Base-by-base conservation (phyloP, 1,284 basidiomycete genomes). In the Pseudozyma hubeiensis region DNA sequence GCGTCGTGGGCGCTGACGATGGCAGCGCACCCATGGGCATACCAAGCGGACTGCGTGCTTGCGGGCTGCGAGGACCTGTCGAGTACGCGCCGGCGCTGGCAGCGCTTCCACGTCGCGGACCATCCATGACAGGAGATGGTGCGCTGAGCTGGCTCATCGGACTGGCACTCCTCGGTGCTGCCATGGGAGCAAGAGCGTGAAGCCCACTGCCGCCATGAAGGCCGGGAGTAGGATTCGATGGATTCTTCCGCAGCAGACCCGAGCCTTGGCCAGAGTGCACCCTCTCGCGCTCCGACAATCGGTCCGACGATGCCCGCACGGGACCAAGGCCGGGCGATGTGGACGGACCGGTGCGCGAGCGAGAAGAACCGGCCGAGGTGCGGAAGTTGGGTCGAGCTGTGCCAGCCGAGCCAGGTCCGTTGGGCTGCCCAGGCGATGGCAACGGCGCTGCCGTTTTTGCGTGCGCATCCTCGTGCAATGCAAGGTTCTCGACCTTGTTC, bases 211-310 rank as follows among this genome's bases (percentile, higher is more conserved):
- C 72, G 33, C 72, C 72, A 41, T 75, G 64, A 19, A 75, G 67
- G 31, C 74, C 78, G 8, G 80, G 75, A 40, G 62, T 64, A n/a
- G 80, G 80, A 37, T 81, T 81, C 43, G 74, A 77, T 10, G 80
- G 78, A 48, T 81, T 81, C 65, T 81, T 81, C 31, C 69, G 67
- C 53, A 81, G 68, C 53, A 72, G 47, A 8, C 68, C 77, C 17
- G 69, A 72, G 13, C 78, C 76, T 34, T 66, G 64, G 14, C 72
- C 72, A 30, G 72, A 71, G 16, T 64, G 45, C 13, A 61, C 52
- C 52, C 79, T 48, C 31, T 78, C 78, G 16, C 78, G 67, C 54
- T 68, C 66, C 24, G 75, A 77, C 13, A 75, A 45, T 30, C 75
- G 72, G 53, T 79, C 79, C 8, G 79, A 81, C 7, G 77, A 73